Percentiles rank a stretch among this genome's conserved stretches.
phyloP scores from a whole-genome alignment of 345 rosid species.

The Aethionema arabicum region DNA sequence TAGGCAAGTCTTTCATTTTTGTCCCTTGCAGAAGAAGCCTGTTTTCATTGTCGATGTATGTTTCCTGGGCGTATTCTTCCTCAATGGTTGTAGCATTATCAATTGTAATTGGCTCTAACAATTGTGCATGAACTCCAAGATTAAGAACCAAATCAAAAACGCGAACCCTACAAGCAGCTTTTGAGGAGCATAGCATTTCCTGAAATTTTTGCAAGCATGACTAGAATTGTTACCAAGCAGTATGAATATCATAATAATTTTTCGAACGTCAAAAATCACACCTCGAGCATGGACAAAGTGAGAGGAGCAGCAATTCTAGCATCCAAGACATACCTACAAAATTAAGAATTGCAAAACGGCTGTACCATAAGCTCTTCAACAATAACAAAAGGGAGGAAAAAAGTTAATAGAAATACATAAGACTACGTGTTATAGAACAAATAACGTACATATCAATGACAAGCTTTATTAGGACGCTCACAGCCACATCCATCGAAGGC shows the following conservation, averaged over 20 bases:
- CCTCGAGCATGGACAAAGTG: slow-evolving; percentile 94
- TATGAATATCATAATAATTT: slow-evolving; percentile 16
- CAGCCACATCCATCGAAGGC: slow-evolving; percentile 94
- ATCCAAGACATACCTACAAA: slow-evolving; percentile 90
- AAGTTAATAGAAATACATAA: slow-evolving; percentile 13
- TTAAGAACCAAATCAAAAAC: slow-evolving; percentile 95
- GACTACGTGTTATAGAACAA: background rate
- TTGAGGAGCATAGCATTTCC: slow-evolving; percentile 94
- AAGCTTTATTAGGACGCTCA: slow-evolving; percentile 96
- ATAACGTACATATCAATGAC: slow-evolving; percentile 87
- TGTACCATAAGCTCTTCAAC: slow-evolving; percentile 21
- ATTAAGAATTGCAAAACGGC: slow-evolving; percentile 24
- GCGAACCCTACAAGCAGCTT: slow-evolving; percentile 73
- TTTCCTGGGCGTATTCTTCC: slow-evolving; percentile 75
- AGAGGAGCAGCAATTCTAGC: slow-evolving; percentile 98
- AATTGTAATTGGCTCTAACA: slow-evolving; percentile 74
- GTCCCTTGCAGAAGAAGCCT: slow-evolving; percentile 52
- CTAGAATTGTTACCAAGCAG: slow-evolving; percentile 33
- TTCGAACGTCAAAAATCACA: slow-evolving; percentile 38
- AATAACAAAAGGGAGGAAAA: slow-evolving; percentile 16
- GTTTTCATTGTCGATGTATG: slow-evolving; percentile 58
- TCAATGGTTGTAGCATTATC: slow-evolving; percentile 77
- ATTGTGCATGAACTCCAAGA: slow-evolving; percentile 96
- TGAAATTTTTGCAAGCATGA: slow-evolving; percentile 38
- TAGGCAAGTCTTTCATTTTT: slow-evolving; percentile 47